These are phyloP conservation scores for Plasmodium gaboni DNA, from an alignment of 169 alveolate genomes.

Conservation along the genomic window DNA sequence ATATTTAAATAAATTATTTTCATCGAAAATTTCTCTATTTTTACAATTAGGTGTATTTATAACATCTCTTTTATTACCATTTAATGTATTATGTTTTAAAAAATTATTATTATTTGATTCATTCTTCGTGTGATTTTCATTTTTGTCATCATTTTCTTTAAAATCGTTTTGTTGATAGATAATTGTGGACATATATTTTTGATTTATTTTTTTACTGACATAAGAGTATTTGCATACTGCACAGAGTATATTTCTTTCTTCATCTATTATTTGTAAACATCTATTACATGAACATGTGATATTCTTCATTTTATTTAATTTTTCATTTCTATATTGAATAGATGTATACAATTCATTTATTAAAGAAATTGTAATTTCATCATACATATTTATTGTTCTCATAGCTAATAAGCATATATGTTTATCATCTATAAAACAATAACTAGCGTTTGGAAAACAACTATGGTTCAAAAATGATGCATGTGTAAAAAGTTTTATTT, in stretches of 20 bases:
- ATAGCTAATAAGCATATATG: constrained; percentile 67
- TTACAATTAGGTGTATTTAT: no score
- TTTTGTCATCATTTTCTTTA: constrained; percentile 5
- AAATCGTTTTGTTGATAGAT: no score
- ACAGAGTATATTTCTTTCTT: constrained; percentile 70
- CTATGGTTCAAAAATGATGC: constrained; percentile 57
- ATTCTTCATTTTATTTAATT: constrained; percentile 44
- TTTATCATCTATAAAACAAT: constrained; percentile 46
- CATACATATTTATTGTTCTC: constrained; percentile 73
- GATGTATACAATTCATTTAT: constrained; percentile 70
- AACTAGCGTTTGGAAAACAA: constrained; percentile 74
- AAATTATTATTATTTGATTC: neutral
- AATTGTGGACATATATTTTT: neutral
- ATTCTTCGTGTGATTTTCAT: neutral
- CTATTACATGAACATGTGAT: constrained; percentile 56
- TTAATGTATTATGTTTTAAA: no score
- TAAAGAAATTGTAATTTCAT: constrained; percentile 57
- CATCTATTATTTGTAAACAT: constrained; percentile 74
- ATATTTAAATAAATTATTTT: no score
- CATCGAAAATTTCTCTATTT: no score
- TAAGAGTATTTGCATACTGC: constrained; percentile 65
- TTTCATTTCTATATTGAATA: constrained; percentile 38
- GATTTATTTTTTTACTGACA: constrained; percentile 14
- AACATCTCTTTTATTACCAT: no score
- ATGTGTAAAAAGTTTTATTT: constrained; percentile 47